Evolutionary conservation across 2,329 filamentous ascomycete species (phyloP).

Genomic region (Ustulina deusta): DNA sequence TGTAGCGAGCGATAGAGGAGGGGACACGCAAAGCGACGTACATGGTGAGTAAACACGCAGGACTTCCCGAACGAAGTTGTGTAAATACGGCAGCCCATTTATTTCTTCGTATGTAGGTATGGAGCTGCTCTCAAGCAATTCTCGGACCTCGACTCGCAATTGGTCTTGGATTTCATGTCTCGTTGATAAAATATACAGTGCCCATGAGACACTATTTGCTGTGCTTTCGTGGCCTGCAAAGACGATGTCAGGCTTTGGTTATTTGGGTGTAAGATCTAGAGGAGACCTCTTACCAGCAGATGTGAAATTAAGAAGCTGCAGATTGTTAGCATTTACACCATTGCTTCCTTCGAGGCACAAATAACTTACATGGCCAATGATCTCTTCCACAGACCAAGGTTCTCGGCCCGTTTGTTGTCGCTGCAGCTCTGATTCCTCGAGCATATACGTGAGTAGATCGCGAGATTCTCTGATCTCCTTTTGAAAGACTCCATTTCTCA

Average conservation of each 20-base stretch:
- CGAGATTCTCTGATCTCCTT: slow-evolving; percentile 41
- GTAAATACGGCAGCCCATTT: slow-evolving; percentile 50
- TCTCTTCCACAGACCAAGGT: slow-evolving; percentile 50
- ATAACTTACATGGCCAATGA: slow-evolving; percentile 49
- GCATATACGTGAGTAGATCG: slow-evolving; percentile 50
- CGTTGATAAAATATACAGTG: slow-evolving; percentile 49
- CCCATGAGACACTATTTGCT: slow-evolving; percentile 52
- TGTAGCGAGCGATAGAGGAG: neutral
- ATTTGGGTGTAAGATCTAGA: slow-evolving; percentile 32
- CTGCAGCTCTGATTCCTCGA: slow-evolving; percentile 45
- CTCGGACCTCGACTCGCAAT: slow-evolving; percentile 51
- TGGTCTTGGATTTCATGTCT: slow-evolving; percentile 50
- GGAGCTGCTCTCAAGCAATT: slow-evolving; percentile 33
- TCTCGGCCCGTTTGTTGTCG: slow-evolving; percentile 42
- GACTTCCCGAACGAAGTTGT: slow-evolving; percentile 53
- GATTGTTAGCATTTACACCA: neutral
- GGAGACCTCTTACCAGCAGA: slow-evolving; percentile 45
- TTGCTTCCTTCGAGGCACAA: neutral
- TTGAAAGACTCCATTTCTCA: slow-evolving; percentile 44
- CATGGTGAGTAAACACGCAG: slow-evolving; percentile 52
- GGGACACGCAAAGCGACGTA: slow-evolving; percentile 31
- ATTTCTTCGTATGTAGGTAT: slow-evolving; percentile 48
- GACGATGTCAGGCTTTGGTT: neutral
- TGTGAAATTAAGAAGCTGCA: slow-evolving; percentile 39
- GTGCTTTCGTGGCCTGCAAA: slow-evolving; percentile 53